Conservation (phyloP, 805 yeast species). For the Candida tammaniensis region DNA sequence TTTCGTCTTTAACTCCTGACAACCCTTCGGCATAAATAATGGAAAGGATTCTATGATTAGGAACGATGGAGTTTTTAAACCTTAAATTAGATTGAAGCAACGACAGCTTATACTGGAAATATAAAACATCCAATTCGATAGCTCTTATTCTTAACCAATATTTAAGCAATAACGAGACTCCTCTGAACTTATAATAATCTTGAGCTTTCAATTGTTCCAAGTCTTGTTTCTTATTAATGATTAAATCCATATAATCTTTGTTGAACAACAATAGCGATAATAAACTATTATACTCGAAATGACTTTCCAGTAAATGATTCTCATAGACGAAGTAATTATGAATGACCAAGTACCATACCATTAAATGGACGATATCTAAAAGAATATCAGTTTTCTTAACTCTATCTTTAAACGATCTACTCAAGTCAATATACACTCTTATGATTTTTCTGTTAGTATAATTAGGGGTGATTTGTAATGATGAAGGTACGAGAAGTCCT, state of each 20-base stretch:
- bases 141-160: constrained; percentile 28
- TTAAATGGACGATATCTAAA: constrained; percentile 22
- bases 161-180: constrained; percentile 17
- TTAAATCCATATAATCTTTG: constrained; percentile 11
- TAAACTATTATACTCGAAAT: constrained; percentile 26
- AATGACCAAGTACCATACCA: constrained; percentile 25
- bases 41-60: constrained; percentile 18
- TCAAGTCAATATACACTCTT: constrained; percentile 14
- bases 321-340: constrained; percentile 18
- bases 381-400: constrained; percentile 18
- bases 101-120: constrained; percentile 27
- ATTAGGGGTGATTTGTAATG: constrained; percentile 1
- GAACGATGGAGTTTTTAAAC: constrained; percentile 23
- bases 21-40: constrained; percentile 16
- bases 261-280: constrained; percentile 15
- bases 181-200: constrained; percentile 7
- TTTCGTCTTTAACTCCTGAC: constrained; percentile 5
- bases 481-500: constrained; percentile 16
- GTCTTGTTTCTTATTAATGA: constrained; percentile 9
- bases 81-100: constrained; percentile 20
- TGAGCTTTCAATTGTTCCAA: constrained; percentile 1
- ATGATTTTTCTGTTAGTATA: constrained; percentile 13
- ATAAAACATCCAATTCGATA: constrained; percentile 25
- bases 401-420: constrained; percentile 17
- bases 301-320: constrained; percentile 20